phyloP scores from a whole-genome alignment of 768 basidiomycete genomes.

The Tricholoma hemisulphureum region DNA sequence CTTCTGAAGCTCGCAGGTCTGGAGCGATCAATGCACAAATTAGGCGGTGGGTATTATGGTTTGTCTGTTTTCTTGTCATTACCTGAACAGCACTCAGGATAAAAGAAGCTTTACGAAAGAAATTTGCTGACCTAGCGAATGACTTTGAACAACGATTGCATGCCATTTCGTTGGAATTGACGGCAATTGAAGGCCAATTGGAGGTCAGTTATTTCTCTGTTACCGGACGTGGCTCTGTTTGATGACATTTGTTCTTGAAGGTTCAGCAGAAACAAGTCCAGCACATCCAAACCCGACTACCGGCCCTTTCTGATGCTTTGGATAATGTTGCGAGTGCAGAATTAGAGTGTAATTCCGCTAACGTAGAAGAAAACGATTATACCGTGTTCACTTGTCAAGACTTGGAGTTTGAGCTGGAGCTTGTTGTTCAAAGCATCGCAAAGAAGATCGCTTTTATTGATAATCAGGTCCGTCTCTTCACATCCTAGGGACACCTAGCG shows the following conservation, averaged over 20 bases:
- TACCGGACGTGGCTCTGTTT: background rate
- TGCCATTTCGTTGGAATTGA: conserved; percentile 66
- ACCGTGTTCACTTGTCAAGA: conserved; percentile 89
- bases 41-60: conserved; percentile 60
- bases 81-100: conserved; percentile 50
- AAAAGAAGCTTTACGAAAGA: conserved; percentile 74
- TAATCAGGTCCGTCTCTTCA: conserved; percentile 67
- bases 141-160: conserved; percentile 69
- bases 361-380: conserved; percentile 97
- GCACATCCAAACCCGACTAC: conserved; percentile 65
- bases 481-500: background rate
- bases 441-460: conserved; percentile 97
- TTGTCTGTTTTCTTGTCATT: background rate
- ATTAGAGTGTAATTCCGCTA: conserved; percentile 75
- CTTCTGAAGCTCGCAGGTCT: conserved; percentile 74
- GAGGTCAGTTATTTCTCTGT: conserved; percentile 48
- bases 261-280: conserved; percentile 71
- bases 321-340: conserved; percentile 62
- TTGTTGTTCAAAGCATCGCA: conserved; percentile 74
- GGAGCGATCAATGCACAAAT: conserved; percentile 87
- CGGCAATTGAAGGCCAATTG: conserved; percentile 70
- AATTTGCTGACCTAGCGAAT: conserved; percentile 76
- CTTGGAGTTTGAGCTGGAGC: conserved; percentile 83
- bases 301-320: conserved; percentile 58
- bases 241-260: conserved; percentile 31